Evolutionary conservation across 2,329 filamentous ascomycete species (phyloP).

Genomic region (Calonectria pseudoreteaudii): DNA sequence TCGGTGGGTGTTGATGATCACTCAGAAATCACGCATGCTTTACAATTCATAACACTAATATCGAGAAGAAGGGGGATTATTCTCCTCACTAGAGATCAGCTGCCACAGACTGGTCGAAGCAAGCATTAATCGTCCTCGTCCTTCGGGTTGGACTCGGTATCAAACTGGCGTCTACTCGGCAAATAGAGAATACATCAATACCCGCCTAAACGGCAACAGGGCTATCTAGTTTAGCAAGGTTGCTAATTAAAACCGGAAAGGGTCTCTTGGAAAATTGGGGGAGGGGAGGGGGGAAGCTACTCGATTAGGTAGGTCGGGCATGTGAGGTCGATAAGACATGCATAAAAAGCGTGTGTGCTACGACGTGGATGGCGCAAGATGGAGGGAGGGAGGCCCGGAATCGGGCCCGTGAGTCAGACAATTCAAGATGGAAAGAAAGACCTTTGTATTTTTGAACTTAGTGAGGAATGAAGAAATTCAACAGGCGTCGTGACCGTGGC

Average conservation of each 20-base stretch:
- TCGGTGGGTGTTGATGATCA: not conserved
- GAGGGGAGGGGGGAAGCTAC: not conserved
- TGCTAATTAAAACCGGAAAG: not conserved
- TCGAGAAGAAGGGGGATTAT: too few species aligned
- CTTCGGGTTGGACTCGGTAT: not conserved
- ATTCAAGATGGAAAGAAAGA: not conserved
- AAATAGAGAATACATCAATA: not conserved
- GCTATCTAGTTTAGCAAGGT: not conserved
- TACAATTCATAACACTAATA: too few species aligned
- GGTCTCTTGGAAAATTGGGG: not conserved
- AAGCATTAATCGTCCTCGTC: not conserved
- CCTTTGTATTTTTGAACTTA: not conserved
- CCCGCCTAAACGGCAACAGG: not conserved
- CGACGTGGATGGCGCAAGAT: slow-evolving; percentile 5
- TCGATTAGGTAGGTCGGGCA: slow-evolving; percentile 23
- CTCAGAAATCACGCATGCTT: not conserved
- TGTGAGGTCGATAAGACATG: slow-evolving; percentile 21
- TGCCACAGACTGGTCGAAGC: not conserved
- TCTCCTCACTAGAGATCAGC: not conserved
- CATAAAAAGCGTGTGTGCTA: slow-evolving; percentile 1
- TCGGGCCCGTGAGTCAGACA: slow-evolving; percentile 14
- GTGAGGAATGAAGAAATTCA: not conserved
- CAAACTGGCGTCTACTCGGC: not conserved
- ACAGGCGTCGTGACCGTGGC: not conserved
- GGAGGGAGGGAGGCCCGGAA: slow-evolving; percentile 7